Conservation (phyloP, 768 basidiomycete genomes). For the Amanita pallidorosea region DNA sequence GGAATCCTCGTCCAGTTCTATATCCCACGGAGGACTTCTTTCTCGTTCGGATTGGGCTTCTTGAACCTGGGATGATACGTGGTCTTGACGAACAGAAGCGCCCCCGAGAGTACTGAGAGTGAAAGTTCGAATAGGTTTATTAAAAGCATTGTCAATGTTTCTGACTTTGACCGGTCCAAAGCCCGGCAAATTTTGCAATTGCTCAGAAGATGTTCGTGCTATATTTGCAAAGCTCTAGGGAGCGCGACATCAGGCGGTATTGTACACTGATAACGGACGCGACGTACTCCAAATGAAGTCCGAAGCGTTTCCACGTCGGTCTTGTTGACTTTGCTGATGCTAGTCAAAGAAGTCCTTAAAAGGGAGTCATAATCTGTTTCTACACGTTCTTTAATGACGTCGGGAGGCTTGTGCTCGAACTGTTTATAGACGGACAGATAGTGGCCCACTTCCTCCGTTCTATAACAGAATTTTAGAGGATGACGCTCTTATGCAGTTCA, state of each 20-base stretch:
- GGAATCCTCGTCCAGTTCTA: neutral
- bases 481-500: neutral
- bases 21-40: constrained; percentile 59
- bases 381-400: constrained; percentile 88
- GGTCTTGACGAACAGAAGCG: neutral
- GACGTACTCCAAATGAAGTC: constrained; percentile 80
- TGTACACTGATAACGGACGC: neutral
- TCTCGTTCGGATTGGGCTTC: constrained; percentile 18
- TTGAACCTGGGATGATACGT: neutral
- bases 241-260: neutral
- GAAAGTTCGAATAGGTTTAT: constrained; percentile 73
- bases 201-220: constrained; percentile 57
- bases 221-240: constrained; percentile 80
- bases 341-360: constrained; percentile 74
- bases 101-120: constrained; percentile 34
- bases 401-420: constrained; percentile 88
- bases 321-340: constrained; percentile 91
- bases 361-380: constrained; percentile 84
- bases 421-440: constrained; percentile 89
- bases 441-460: constrained; percentile 83
- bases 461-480: constrained; percentile 19
- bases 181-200: constrained; percentile 78
- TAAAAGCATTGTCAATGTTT: constrained; percentile 84
- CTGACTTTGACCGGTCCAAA: constrained; percentile 92
- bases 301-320: constrained; percentile 92